Base-by-base conservation (phyloP, 306 rosid genomes). In the Vicia villosa region DNA sequence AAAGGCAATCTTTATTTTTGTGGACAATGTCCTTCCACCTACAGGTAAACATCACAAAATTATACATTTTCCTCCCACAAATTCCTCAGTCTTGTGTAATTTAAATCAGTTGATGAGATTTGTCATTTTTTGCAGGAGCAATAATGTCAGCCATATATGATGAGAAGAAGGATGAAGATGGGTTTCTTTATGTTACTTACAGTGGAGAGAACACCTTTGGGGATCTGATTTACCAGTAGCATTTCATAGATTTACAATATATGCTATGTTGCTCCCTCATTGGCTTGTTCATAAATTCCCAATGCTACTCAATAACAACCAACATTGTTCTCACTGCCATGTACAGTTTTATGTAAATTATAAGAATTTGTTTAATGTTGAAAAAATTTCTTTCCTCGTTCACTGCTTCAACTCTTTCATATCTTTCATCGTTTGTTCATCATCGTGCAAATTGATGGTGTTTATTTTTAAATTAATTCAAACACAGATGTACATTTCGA, bases 171-270 rank as follows among this genome's bases (percentile, higher is more conserved):
- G 97, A 91, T 77, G 97, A 88, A 66, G 96, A 91, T 38, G 96
- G 96, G 26, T 91, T 91, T 83, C 97, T 88, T n/a, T 88, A 85
- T 63, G 97, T 91, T 42, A 85, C 91, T 51, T 91, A 91, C 87
- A 91, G 93, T 20, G 96, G 97, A 16, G 96, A 91, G 83, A 91
- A 91, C 81, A 91, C 96, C 69, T 92, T 92, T 13, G 97, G 95
- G 26, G 68, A 63, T 38, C 70, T 63, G 57, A 71, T 68, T 55
- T 71, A 57, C 9, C 77, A 42, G 43, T 54, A 77, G 71, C 72
- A 75, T 59, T 52, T 12, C 43, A 70, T 20, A 30, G 24, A 70
- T 73, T 68, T 16, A 43, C 49, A 5, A 32, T 28, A 24, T 62
- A 66, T 76, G 66, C 75, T 82, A 42, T 52, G 8, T 56, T 41